Conservation (phyloP, 2,329 filamentous ascomycete genomes). For the Colletotrichum chrysophilum region DNA sequence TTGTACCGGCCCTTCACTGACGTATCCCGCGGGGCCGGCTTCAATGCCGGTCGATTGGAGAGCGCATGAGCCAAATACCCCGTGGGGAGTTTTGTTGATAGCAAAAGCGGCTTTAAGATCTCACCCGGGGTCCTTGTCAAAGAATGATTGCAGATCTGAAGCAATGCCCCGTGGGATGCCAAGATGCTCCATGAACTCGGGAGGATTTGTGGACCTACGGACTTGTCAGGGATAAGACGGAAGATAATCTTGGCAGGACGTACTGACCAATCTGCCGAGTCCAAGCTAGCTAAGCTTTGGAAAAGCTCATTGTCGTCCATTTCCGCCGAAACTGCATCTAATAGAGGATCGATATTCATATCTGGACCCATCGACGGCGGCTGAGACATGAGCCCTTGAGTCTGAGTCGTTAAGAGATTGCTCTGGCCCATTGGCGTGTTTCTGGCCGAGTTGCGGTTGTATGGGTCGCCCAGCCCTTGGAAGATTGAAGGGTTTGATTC, state of each 20-base stretch:
- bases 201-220: slow-evolving; percentile 1
- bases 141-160: background rate
- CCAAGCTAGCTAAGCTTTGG: background rate
- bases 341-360: background rate
- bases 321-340: background rate
- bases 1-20: background rate
- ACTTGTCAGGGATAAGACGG: background rate
- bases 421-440: background rate
- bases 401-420: background rate
- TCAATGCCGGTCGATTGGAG: background rate
- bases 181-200: slow-evolving; percentile 8
- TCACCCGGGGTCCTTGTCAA: background rate
- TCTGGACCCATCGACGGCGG: background rate
- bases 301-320: background rate
- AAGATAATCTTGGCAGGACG: background rate
- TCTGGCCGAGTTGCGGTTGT: background rate
- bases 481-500: background rate
- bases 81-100: background rate
- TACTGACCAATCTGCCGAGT: background rate
- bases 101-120: background rate
- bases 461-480: background rate
- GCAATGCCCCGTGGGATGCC: background rate
- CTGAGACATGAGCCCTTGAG: background rate
- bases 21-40: background rate
- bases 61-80: background rate